Percentiles rank a stretch among this genome's conserved stretches.
Conservation (phyloP, 352 stramenopile genomes). For the Detonula confervacea region DNA sequence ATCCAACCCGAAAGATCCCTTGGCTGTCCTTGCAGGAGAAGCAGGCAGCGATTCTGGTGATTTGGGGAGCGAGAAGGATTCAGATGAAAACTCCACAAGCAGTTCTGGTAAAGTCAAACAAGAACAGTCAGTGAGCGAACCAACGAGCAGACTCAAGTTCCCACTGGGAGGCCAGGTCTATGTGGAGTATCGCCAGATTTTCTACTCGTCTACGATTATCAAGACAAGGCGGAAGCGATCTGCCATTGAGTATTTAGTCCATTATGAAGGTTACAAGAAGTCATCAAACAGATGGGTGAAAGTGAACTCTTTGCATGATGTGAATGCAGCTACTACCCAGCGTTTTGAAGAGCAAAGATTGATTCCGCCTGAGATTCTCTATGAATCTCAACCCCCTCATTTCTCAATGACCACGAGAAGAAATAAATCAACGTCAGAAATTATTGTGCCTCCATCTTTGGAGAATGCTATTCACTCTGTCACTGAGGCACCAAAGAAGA, state of each 20-base stretch:
- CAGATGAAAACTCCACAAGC: slow-evolving; percentile 30
- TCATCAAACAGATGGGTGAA: slow-evolving; percentile 67
- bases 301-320: slow-evolving; percentile 50
- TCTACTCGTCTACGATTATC: slow-evolving; percentile 63
- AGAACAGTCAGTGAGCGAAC: slow-evolving; percentile 5
- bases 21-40: slow-evolving; percentile 7
- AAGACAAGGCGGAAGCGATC: slow-evolving; percentile 45
- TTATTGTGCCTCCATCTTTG: slow-evolving; percentile 5
- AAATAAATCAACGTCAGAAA: slow-evolving; percentile 22
- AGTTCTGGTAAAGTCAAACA: slow-evolving; percentile 15
- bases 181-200: slow-evolving; percentile 60
- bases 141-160: slow-evolving; percentile 41
- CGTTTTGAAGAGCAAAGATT: slow-evolving; percentile 60
- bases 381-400: slow-evolving; percentile 23
- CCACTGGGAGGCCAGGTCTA: slow-evolving; percentile 55
- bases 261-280: slow-evolving; percentile 72
- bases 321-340: slow-evolving; percentile 49
- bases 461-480: neutral
- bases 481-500: slow-evolving; percentile 11
- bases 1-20: neutral
- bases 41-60: slow-evolving; percentile 12
- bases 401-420: slow-evolving; percentile 33
- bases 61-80: slow-evolving; percentile 16
- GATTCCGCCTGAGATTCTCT: slow-evolving; percentile 39
- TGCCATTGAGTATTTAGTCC: slow-evolving; percentile 56